A percentile compares a stretch with the other conserved stretches of the same genome.
phyloP scores from a whole-genome alignment of 495 filamentous ascomycete genomes.

The Lindgomyces ingoldianus region DNA sequence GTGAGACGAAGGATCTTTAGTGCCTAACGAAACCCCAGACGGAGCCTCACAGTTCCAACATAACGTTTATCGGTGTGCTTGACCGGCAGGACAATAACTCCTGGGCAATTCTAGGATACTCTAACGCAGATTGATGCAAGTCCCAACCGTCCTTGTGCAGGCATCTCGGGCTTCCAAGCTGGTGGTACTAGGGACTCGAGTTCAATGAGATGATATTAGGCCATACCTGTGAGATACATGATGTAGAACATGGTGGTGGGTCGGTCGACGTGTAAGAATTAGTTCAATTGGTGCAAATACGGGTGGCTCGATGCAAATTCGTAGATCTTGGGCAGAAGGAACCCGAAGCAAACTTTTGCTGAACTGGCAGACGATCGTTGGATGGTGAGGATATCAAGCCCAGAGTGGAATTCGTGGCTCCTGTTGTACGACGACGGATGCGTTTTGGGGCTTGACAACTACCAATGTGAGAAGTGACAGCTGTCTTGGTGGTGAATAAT shows the following conservation, averaged over 20 bases:
- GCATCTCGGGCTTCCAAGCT: constrained; percentile 6
- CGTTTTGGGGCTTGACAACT: constrained; percentile 38
- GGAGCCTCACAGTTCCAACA: neutral
- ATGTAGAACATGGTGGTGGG: constrained; percentile 62
- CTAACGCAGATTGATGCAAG: constrained; percentile 17
- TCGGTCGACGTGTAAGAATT: constrained; percentile 13
- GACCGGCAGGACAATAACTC: neutral
- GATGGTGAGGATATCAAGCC: constrained; percentile 31
- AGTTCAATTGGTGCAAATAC: constrained; percentile 27
- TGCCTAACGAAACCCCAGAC: constrained; percentile 2
- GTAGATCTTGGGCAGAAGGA: constrained; percentile 18
- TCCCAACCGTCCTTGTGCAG: constrained; percentile 1
- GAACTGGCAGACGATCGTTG: constrained; percentile 34
- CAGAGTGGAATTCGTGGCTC: constrained; percentile 34
- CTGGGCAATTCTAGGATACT: neutral
- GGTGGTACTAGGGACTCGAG: constrained; percentile 18
- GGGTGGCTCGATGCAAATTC: constrained; percentile 24
- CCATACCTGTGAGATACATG: constrained; percentile 68
- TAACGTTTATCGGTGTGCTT: constrained; percentile 19
- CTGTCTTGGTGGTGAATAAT: constrained; percentile 27
- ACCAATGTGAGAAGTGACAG: constrained; percentile 40
- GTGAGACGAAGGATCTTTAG: neutral
- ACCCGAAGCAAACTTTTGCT: constrained; percentile 25
- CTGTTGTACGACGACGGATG: constrained; percentile 37
- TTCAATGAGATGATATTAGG: constrained; percentile 5